A percentile compares a stretch with the other conserved stretches of the same genome.
Conservation (phyloP, 345 rosid genomes). For the Moricandia moricandioides region DNA sequence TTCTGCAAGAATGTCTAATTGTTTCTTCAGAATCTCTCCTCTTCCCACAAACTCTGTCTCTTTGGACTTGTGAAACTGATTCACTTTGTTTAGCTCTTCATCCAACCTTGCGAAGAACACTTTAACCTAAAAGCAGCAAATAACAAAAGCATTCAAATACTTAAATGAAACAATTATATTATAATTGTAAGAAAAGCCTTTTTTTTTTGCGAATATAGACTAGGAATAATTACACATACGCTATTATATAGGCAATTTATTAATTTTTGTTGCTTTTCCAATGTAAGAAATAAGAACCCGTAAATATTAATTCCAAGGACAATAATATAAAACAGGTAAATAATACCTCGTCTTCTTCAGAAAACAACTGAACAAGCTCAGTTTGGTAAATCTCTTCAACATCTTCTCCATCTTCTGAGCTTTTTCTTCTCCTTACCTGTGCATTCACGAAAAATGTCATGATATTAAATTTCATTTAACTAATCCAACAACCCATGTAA, state of each 20-base stretch:
- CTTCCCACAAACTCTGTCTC: conserved; percentile 81
- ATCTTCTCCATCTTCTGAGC: conserved; percentile 50
- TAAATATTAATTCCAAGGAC: not conserved
- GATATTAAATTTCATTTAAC: not conserved
- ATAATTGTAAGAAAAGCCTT: not conserved
- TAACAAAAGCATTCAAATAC: not conserved
- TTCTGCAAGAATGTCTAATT: conserved; percentile 61
- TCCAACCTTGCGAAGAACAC: conserved; percentile 67
- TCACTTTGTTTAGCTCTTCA: conserved; percentile 80
- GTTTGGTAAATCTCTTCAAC: conserved; percentile 62
- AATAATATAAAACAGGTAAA: not conserved
- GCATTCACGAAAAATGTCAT: not conserved
- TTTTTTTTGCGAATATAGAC: not conserved
- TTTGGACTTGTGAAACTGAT: conserved; percentile 67
- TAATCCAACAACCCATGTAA: conserved; percentile 21
- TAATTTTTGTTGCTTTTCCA: conserved; percentile 4
- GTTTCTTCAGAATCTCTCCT: conserved; percentile 73
- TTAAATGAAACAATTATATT: not conserved
- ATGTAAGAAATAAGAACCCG: not conserved
- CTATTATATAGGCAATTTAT: not conserved
- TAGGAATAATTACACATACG: too few relatives aligned
- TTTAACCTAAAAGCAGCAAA: conserved; percentile 47
- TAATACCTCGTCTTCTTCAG: conserved; percentile 92
- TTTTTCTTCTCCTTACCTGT: conserved; percentile 57
- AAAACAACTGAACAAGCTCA: conserved; percentile 80